Conservation (phyloP, 257 asterid genomes). For the Fraxinus quadrangulata region DNA sequence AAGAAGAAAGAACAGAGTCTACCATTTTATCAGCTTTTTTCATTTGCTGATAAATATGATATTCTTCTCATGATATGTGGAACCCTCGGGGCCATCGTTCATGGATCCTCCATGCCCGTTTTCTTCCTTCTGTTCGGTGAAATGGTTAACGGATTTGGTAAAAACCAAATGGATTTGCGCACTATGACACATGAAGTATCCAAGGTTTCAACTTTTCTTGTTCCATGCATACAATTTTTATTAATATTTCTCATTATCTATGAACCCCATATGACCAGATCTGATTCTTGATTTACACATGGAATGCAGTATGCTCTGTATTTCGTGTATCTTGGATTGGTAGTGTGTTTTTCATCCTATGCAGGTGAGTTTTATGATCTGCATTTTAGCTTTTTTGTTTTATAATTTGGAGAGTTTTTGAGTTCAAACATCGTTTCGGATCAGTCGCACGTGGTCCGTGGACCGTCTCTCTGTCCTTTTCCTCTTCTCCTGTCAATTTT, state of each 20-base stretch:
- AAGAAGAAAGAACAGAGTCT: constrained; percentile 52
- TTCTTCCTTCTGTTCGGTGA: constrained; percentile 91
- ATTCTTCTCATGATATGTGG: constrained; percentile 43
- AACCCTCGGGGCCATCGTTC: constrained; percentile 75
- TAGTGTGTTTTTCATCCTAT: constrained; percentile 91
- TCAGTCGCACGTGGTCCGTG: constrained; percentile 92
- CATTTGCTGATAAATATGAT: constrained; percentile 49
- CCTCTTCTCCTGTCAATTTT: constrained; percentile 64
- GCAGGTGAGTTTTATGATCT: constrained; percentile 73
- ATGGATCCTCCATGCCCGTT: constrained; percentile 98
- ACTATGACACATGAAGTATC: constrained; percentile 71
- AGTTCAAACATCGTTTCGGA: constrained; percentile 29
- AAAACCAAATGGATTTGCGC: constrained; percentile 86
- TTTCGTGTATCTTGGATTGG: constrained; percentile 89
- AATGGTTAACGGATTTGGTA: constrained; percentile 95
- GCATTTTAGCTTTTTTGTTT: background rate
- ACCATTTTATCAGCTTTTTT: constrained; percentile 49
- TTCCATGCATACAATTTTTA: background rate
- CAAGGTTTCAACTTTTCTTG: constrained; percentile 41
- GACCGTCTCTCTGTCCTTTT: constrained; percentile 73
- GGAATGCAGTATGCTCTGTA: constrained; percentile 88
- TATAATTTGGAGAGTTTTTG: background rate
- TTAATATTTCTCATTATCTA: background rate
- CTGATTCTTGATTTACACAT: constrained; percentile 36
- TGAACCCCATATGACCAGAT: constrained; percentile 39